Percentiles rank a stretch among this genome's conserved stretches.
These are phyloP conservation scores for Trichoderma citrinoviride DNA, from an alignment of 2,329 filamentous ascomycete genomes.

Conservation along the genomic window DNA sequence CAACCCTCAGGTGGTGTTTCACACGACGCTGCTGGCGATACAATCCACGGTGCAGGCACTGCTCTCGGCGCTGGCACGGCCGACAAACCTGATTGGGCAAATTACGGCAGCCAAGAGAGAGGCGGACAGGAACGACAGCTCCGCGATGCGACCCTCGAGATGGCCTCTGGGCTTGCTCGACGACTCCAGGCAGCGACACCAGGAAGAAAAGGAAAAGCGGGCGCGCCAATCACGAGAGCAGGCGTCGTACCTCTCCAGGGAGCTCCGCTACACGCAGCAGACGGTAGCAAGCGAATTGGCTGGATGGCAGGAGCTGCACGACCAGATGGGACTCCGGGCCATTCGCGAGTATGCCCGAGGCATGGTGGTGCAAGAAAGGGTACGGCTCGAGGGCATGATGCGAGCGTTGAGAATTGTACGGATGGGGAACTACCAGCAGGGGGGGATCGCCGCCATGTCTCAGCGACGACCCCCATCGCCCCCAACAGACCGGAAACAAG, in stretches of 20 bases:
- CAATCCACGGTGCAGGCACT: constrained; percentile 82
- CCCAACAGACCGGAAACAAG: constrained; percentile 8
- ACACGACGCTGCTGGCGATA: constrained; percentile 74
- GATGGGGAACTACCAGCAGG: constrained; percentile 20
- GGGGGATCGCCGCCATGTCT: background rate
- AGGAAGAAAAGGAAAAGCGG: constrained; percentile 81
- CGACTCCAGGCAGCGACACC: constrained; percentile 77
- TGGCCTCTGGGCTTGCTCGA: constrained; percentile 83
- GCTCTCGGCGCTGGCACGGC: constrained; percentile 73
- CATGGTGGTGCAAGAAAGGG: constrained; percentile 77
- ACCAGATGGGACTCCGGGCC: constrained; percentile 70
- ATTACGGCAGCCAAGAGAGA: constrained; percentile 73
- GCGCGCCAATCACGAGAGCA: constrained; percentile 69
- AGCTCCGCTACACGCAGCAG: constrained; percentile 88
- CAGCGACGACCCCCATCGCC: constrained; percentile 13
- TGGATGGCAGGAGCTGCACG: constrained; percentile 89
- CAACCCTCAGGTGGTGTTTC: constrained; percentile 69
- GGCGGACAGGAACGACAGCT: constrained; percentile 74
- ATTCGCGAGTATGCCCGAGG: constrained; percentile 72
- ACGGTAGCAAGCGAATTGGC: constrained; percentile 89
- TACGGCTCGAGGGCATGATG: constrained; percentile 75
- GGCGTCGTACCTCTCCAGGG: constrained; percentile 69
- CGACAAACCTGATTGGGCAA: constrained; percentile 71
- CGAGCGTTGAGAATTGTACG: constrained; percentile 68
- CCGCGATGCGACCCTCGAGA: constrained; percentile 68